Evolutionary conservation across 805 yeast species (phyloP), one percentile per base, ranked within the genome.

Genomic region (Barnettozyma botsteinii): DNA sequence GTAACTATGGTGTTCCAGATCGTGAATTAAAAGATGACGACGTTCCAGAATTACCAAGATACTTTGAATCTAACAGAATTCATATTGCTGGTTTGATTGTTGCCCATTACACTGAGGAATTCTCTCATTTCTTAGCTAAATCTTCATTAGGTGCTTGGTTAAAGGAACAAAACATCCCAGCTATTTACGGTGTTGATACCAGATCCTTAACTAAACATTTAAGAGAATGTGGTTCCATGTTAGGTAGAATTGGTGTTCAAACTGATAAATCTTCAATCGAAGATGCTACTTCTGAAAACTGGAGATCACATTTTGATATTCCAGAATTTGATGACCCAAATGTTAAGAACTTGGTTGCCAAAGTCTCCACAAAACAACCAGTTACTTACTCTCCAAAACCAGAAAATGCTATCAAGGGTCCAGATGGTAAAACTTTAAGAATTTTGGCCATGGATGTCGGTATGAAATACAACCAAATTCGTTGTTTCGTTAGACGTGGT

Each of bases 1-100:
- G 98, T 62, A 93, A 93, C 72, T 93, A 93, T 66, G 98, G 98
- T 79, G 98, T 93, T 41, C 98, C 99, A 47, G 95, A 87, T 64
- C 81, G 91, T 55, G 69, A 77, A 47, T 67, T 74, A 57, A 72
- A 70, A 62, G 95, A 86, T 58, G 95, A 84, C 41, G 68, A 81
- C 48, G 77, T 82, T 39, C 78, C 81, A 34, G 72, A 75, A 41
- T 64, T 93, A 48, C 98, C 98, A 57, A 82, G 81, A 61, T 85
- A 89, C 69, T 93, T 93, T 58, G 99, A 93, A 72, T 85, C 96
- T 47, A 78, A 72, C 65, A 79, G 76, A 56, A 91, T 93, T 61
- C 99, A 93, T 62, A 79, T 93, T 62, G 95, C 98, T 46, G 99
- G 98, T 68, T 74, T 93, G 59, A 88, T 93, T 38, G 95, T 93